Evolutionary conservation across 345 rosid species (phyloP).

Genomic region (Turritis glabra): DNA sequence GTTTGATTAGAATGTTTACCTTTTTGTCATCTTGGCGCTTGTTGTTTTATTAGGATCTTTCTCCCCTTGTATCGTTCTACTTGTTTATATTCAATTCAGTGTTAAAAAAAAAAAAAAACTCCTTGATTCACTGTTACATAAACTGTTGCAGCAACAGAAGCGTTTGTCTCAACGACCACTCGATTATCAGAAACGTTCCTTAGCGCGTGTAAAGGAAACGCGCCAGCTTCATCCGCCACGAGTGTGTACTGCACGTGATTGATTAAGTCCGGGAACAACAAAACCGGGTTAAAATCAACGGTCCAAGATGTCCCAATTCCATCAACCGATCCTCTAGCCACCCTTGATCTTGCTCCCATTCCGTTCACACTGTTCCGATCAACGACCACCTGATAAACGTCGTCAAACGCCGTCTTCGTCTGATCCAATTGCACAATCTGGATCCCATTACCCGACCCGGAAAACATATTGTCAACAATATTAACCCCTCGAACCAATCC

Average conservation of each 20-base stretch:
- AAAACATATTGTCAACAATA: conserved; percentile 85
- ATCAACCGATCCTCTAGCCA: conserved; percentile 51
- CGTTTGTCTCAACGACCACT: conserved; percentile 63
- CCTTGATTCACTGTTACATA: conserved; percentile 68
- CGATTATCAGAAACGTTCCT: conserved; percentile 58
- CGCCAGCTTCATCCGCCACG: conserved; percentile 25
- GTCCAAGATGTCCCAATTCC: conserved; percentile 77
- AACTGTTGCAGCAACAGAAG: conserved; percentile 51
- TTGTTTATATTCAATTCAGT: too few relatives aligned
- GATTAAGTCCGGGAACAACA: conserved; percentile 71
- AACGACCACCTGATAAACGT: conserved; percentile 65
- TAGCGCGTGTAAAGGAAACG: conserved; percentile 59
- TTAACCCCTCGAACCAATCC: conserved; percentile 61
- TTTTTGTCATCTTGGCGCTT: too few relatives aligned
- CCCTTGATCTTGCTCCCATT: conserved; percentile 64
- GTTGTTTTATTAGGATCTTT: too few relatives aligned
- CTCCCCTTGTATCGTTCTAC: too few relatives aligned
- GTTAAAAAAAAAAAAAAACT: too few relatives aligned
- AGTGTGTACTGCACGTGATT: conserved; percentile 71
- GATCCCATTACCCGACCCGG: conserved; percentile 55
- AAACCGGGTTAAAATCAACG: conserved; percentile 57
- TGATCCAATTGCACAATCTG: conserved; percentile 73
- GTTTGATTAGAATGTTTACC: too few relatives aligned
- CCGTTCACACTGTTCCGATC: conserved; percentile 73
- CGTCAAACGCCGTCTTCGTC: conserved; percentile 43